Evolutionary conservation across 2,329 filamentous ascomycete species (phyloP).

Genomic region (Claviceps quebecensis): DNA sequence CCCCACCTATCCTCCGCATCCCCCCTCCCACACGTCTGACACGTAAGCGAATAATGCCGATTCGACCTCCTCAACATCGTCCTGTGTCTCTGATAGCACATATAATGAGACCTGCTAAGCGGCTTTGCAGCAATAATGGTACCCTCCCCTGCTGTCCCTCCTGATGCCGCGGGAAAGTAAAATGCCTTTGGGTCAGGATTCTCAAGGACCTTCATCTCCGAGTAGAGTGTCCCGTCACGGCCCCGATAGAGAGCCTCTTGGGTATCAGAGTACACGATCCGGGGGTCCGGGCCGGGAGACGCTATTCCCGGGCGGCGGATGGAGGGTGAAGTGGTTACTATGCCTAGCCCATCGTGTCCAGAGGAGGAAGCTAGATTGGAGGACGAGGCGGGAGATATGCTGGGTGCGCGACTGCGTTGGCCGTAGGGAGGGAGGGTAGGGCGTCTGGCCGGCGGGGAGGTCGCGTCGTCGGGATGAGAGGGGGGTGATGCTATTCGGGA

Average conservation of each 20-base stretch:
- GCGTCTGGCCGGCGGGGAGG: not conserved
- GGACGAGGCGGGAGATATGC: not conserved
- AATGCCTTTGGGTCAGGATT: constrained; percentile 22
- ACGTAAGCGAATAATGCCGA: constrained; percentile 34
- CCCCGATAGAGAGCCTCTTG: constrained; percentile 22
- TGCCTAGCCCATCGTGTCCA: not conserved
- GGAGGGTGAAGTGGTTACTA: not conserved
- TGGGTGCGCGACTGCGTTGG: constrained; percentile 10
- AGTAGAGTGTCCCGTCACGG: constrained; percentile 26
- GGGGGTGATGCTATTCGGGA: constrained; percentile 1
- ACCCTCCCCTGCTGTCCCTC: constrained; percentile 15
- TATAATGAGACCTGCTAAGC: constrained; percentile 29
- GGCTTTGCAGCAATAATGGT: constrained; percentile 28
- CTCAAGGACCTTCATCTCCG: constrained; percentile 23
- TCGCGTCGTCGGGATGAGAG: not conserved
- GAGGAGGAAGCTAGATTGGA: not conserved
- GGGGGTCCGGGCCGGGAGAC: constrained; percentile 15
- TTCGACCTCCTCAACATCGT: constrained; percentile 36
- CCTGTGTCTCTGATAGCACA: constrained; percentile 34
- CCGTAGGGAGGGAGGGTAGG: constrained; percentile 8
- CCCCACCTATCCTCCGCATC: constrained; percentile 31
- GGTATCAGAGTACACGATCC: constrained; percentile 20
- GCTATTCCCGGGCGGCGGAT: constrained; percentile 9
- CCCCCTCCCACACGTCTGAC: constrained; percentile 35
- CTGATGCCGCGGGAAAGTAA: constrained; percentile 23